Percentiles rank a stretch among this genome's conserved stretches.
Conservation (phyloP, 768 basidiomycete genomes). For the Xerocomus potaroensis region DNA sequence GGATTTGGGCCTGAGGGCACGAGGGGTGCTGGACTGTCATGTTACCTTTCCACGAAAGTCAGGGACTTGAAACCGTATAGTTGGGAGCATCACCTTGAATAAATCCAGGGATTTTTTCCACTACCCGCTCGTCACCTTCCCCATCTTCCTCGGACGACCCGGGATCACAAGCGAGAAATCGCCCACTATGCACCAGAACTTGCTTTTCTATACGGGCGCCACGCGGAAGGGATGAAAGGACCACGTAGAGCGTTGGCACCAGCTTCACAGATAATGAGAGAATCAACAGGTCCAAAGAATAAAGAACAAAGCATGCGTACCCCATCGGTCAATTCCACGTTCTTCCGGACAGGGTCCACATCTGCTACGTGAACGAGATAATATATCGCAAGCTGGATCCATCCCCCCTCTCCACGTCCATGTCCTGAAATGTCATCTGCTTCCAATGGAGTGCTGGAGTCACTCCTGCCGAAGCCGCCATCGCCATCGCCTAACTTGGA, state of each 20-base stretch:
- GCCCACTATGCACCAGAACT: conserved; percentile 65
- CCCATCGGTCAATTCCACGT: conserved; percentile 27
- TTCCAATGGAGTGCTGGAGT: conserved; percentile 2
- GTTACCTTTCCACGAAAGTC: conserved; percentile 10
- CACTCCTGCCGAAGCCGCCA: conserved; percentile 23
- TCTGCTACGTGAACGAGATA: conserved; percentile 55
- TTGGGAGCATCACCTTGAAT: conserved; percentile 35
- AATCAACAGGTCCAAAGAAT: neutral
- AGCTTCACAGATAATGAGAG: conserved; percentile 5
- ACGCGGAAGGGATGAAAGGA: conserved; percentile 65
- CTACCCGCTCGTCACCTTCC: conserved; percentile 38
- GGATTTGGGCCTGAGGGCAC: conserved; percentile 4
- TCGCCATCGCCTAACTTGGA: conserved; percentile 32
- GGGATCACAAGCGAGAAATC: conserved; percentile 37
- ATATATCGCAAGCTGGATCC: conserved; percentile 61
- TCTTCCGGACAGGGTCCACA: conserved; percentile 38
- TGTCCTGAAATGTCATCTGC: conserved; percentile 34
- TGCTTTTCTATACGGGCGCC: conserved; percentile 75
- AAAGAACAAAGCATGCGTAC: conserved; percentile 11
- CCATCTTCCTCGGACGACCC: conserved; percentile 23
- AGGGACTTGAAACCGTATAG: neutral
- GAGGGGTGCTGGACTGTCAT: conserved; percentile 7
- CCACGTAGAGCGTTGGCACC: conserved; percentile 52
- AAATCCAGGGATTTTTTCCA: conserved; percentile 36
- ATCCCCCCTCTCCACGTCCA: conserved; percentile 36